Base-by-base conservation (phyloP, 1,284 basidiomycete species). In the Nidula niveotomentosa region DNA sequence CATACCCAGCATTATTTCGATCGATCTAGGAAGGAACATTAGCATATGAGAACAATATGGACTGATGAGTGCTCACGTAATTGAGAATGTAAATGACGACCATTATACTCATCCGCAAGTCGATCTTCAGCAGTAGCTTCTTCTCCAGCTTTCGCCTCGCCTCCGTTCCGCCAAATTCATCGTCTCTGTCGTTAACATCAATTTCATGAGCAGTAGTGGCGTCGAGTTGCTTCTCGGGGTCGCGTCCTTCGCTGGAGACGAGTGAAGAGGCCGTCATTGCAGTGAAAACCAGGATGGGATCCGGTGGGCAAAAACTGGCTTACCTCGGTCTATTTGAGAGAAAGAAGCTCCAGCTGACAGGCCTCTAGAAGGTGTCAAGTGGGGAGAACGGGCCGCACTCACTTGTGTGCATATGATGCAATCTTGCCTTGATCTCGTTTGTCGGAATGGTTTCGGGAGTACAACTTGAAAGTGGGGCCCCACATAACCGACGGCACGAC, bases 1-100 rank as follows among this genome's bases (percentile, higher is more conserved):
- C 76, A 56, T 63, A 86, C 85, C 77, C 74, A 37, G 80, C 84
- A 72, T 87, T 89, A 61, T 87, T 89, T 59, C 86, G 74, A 64
- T 89, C 86, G 46, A 89, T 80, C 81, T 89, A 54, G 55, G 39
- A 2, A 46, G 17, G n/a, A 15, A 33, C 7, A 44, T 13, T 8
- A 12, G 30, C 23, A 15, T 6, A 35, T 45, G 34, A 51, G 43
- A 41, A 5, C 43, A 34, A 23, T 12, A 12, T 48, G 6, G 15
- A 17, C 17, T 33, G 34, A 23, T 23, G 48, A 30, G 34, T 6
- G 62, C 71, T 51, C 60, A 80, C 76, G 69, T 79, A 81, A 62
- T 83, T 85, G 37, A 84, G 56, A 51, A 82, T 79, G 60, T 84
- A 81, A 49, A 85, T 83, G 35, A 81, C 58, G 30, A 84, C 69